Conservation (phyloP, 2,329 filamentous ascomycete species). For the Cryphonectria radicalis region DNA sequence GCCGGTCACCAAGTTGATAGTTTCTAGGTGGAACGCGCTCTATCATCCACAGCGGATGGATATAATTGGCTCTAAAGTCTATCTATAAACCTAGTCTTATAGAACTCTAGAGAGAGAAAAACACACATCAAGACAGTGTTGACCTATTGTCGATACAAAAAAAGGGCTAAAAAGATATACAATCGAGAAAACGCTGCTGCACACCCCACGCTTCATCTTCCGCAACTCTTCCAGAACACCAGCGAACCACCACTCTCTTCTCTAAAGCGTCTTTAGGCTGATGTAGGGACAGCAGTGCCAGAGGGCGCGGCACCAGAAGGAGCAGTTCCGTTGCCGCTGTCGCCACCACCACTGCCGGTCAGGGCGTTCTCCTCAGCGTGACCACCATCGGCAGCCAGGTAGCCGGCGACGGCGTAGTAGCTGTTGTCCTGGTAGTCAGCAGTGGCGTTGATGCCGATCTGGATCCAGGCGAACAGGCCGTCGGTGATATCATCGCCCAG, state of each 20-base stretch:
- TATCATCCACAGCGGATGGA: too few species aligned
- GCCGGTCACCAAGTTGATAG: not conserved
- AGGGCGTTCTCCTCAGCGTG: constrained; percentile 23
- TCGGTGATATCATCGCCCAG: constrained; percentile 53
- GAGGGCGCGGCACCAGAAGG: constrained; percentile 17
- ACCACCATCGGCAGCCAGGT: constrained; percentile 24
- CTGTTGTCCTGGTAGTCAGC: constrained; percentile 34
- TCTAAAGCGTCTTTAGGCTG: constrained; percentile 8
- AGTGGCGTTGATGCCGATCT: constrained; percentile 49
- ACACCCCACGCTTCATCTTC: not conserved
- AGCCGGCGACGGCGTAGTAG: constrained; percentile 29
- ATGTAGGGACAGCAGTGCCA: constrained; percentile 12
- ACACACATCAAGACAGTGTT: not conserved
- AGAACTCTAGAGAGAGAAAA: too few species aligned
- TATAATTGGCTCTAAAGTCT: too few species aligned
- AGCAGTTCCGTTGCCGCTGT: constrained; percentile 20
- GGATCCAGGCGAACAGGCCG: constrained; percentile 54
- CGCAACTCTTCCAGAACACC: not conserved
- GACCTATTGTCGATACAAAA: not conserved
- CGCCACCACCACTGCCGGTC: constrained; percentile 1
- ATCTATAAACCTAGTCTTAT: too few species aligned
- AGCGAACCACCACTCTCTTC: not conserved
- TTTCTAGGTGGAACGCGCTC: not conserved
- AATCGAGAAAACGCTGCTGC: not conserved
- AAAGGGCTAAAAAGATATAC: not conserved